phyloP scores from a whole-genome alignment of 2,329 filamentous ascomycete species.

The Phialophora tarda region DNA sequence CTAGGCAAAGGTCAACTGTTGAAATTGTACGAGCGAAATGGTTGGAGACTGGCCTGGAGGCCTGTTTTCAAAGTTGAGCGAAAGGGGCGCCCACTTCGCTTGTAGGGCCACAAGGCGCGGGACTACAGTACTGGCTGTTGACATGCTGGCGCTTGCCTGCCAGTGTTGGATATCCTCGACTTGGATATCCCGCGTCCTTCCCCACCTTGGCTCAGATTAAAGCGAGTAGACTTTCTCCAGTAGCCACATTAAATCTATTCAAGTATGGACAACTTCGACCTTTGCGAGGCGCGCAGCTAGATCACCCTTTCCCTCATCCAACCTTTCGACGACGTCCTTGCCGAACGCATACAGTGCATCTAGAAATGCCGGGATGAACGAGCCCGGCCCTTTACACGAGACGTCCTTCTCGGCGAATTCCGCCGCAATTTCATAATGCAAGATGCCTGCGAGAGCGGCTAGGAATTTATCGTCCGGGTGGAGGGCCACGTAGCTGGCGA shows the following conservation, averaged over 20 bases:
- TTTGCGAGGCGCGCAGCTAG: constrained; percentile 33
- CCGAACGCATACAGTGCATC: constrained; percentile 67
- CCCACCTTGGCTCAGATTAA: not conserved
- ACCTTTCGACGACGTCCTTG: constrained; percentile 50
- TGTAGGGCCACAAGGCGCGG: not conserved
- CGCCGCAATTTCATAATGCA: constrained; percentile 80
- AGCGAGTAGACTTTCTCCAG: not conserved
- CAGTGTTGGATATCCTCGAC: not conserved
- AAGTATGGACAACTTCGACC: constrained; percentile 19
- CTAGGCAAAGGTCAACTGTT: not conserved
- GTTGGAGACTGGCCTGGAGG: not conserved
- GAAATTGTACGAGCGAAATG: not conserved
- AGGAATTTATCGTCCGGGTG: constrained; percentile 68
- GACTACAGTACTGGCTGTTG: not conserved
- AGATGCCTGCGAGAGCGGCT: constrained; percentile 72
- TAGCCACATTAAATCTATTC: not conserved
- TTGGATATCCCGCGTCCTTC: not conserved
- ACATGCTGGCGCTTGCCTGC: not conserved
- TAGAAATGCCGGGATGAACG: constrained; percentile 83
- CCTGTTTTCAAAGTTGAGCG: not conserved
- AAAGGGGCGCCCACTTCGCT: not conserved
- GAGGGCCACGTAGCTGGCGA: constrained; percentile 76
- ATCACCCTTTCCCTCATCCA: constrained; percentile 38
- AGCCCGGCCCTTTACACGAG: constrained; percentile 78
- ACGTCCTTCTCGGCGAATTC: constrained; percentile 65